Conservation (phyloP, 805 yeast genomes). For the Kazachstania africana region DNA sequence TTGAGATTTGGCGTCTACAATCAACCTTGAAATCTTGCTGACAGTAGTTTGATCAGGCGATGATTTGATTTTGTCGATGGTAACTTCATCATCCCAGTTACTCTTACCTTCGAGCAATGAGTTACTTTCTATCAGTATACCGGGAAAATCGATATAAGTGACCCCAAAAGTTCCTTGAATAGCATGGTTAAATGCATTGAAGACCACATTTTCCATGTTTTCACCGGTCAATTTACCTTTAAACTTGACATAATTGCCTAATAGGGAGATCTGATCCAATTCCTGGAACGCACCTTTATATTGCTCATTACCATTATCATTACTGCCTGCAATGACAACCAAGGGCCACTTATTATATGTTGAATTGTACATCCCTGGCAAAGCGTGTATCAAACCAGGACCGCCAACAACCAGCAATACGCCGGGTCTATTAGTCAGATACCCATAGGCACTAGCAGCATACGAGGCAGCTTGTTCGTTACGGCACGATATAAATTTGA, state of each 20-base stretch:
- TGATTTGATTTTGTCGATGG: conserved; percentile 6
- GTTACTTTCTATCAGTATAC: conserved; percentile 35
- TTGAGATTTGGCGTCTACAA: conserved; percentile 19
- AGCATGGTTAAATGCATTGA: conserved; percentile 15
- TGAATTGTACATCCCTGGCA: conserved; percentile 57
- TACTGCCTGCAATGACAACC: conserved; percentile 51
- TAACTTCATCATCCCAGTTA: neutral
- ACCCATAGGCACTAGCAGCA: conserved; percentile 65
- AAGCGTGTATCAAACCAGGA: conserved; percentile 58
- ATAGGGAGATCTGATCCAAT: conserved; percentile 46
- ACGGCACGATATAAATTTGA: conserved; percentile 48
- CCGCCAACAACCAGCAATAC: conserved; percentile 65
- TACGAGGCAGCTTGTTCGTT: conserved; percentile 69
- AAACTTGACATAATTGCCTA: conserved; percentile 40
- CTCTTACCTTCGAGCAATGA: conserved; percentile 2
- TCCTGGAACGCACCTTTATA: conserved; percentile 63
- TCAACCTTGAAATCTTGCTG: conserved; percentile 24
- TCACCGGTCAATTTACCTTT: conserved; percentile 26
- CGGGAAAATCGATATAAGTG: conserved; percentile 55
- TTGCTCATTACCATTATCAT: conserved; percentile 33
- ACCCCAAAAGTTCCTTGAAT: conserved; percentile 45
- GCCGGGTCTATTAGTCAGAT: conserved; percentile 52
- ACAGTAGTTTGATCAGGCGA: conserved; percentile 9
- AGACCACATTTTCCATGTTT: conserved; percentile 11
- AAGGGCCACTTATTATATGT: conserved; percentile 54